A percentile compares a stretch with the other conserved stretches of the same genome.
These are phyloP conservation scores for Discostella stelligeroides DNA, from an alignment of 108 stramenopile genomes.

Conservation along the genomic window DNA sequence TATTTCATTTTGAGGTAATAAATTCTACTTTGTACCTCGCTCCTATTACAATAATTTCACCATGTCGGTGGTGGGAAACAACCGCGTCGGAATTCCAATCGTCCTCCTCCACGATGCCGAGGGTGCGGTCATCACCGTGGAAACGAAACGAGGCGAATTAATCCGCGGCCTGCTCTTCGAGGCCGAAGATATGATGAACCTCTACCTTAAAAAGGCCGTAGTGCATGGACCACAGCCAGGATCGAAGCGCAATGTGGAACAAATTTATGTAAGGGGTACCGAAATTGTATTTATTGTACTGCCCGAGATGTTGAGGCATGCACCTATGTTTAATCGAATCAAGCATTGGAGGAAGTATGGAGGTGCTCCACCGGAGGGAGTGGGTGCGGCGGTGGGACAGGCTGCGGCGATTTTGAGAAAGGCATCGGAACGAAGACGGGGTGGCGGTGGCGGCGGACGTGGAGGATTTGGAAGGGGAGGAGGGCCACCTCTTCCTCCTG, in stretches of 20 bases:
- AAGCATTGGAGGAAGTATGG: conserved; percentile 90
- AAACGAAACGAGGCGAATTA: conserved; percentile 83
- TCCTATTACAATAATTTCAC: too few species aligned
- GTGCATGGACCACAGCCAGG: conserved; percentile 58
- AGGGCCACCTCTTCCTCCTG: conserved; percentile 21
- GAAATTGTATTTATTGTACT: conserved; percentile 88
- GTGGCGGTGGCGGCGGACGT: conserved; percentile 66
- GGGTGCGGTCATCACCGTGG: conserved; percentile 83
- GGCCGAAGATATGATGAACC: conserved; percentile 92
- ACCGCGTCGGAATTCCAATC: conserved; percentile 89
- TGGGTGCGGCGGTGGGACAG: conserved; percentile 87
- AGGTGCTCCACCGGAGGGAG: conserved; percentile 91
- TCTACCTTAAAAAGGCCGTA: conserved; percentile 85
- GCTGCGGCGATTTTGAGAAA: conserved; percentile 89
- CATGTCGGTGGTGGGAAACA: conserved; percentile 91
- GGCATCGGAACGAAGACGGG: conserved; percentile 74
- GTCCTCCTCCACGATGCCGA: conserved; percentile 89
- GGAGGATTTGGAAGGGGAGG: conserved; percentile 58
- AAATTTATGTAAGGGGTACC: conserved; percentile 77
- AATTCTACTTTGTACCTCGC: too few species aligned
- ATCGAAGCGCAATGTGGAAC: conserved; percentile 75
- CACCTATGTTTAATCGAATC: conserved; percentile 90
- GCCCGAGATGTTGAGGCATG: conserved; percentile 87
- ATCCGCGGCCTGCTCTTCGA: conserved; percentile 88
- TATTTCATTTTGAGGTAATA: too few species aligned